Percentiles rank a stretch among this genome's conserved stretches.
phyloP scores from a whole-genome alignment of 306 rosid genomes.

The Begonia peltatifolia region DNA sequence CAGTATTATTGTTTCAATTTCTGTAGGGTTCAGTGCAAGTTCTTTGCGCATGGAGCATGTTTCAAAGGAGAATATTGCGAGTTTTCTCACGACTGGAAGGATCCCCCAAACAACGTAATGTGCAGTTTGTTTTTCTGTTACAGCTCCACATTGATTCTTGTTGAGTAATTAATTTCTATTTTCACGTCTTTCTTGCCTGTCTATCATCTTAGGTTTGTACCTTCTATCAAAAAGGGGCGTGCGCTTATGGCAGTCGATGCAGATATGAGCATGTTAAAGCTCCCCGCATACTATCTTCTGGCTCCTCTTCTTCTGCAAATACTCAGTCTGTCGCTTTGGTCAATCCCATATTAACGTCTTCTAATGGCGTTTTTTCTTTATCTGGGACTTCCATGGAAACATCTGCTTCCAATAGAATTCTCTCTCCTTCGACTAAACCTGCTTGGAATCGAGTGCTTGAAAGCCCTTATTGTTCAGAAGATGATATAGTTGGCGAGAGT shows the following conservation, averaged over 20 bases:
- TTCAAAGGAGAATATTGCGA: slow-evolving; percentile 95
- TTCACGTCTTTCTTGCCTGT: slow-evolving; percentile 4
- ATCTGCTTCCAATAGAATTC: slow-evolving; percentile 27
- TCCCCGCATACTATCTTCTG: slow-evolving; percentile 33
- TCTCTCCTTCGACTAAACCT: slow-evolving; percentile 26
- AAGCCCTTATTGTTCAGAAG: slow-evolving; percentile 19
- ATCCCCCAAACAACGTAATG: slow-evolving; percentile 66
- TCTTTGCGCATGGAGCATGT: slow-evolving; percentile 93
- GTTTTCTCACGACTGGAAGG: slow-evolving; percentile 93
- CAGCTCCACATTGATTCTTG: background rate
- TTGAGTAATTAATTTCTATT: background rate
- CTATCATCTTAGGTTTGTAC: slow-evolving; percentile 56
- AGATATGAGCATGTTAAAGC: slow-evolving; percentile 84
- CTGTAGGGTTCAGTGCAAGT: slow-evolving; percentile 84
- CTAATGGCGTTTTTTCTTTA: slow-evolving; percentile 21
- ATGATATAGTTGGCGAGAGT: slow-evolving; percentile 28
- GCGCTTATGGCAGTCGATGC: slow-evolving; percentile 95
- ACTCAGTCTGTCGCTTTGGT: slow-evolving; percentile 22
- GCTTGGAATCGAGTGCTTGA: slow-evolving; percentile 44
- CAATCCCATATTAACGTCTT: slow-evolving; percentile 18
- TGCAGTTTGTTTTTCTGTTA: slow-evolving; percentile 2
- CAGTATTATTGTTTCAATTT: slow-evolving; percentile 7
- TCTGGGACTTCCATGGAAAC: slow-evolving; percentile 19
- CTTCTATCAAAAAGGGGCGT: slow-evolving; percentile 74
- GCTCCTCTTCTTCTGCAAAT: slow-evolving; percentile 47